Evolutionary conservation across 768 basidiomycete species (phyloP), one percentile per base, ranked within the genome.

Genomic region (Rhizopogon vulgaris): DNA sequence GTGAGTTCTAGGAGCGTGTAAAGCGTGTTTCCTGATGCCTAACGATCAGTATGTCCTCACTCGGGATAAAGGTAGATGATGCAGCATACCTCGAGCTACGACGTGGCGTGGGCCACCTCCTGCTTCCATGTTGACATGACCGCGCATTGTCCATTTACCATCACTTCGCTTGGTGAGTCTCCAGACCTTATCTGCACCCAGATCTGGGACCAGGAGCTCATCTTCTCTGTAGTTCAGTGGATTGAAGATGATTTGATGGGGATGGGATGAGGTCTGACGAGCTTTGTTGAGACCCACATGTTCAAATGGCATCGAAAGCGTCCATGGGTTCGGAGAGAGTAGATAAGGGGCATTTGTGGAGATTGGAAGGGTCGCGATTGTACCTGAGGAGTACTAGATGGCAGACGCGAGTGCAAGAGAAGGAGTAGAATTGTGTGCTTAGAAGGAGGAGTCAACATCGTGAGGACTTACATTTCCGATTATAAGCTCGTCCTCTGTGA

Each of bases 71-170:
- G 25, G 10, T 22, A 3, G 14, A 47, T 24, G 48, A 67, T 28
- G 3, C 9, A 28, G 28, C 79, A 17, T 49, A 88, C 89, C 77
- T 55, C 85, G 64, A 56, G 80, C 71, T 14, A 75, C 82, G 48
- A 83, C 73, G 60, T 92, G 89, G 30, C 89, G 73, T 7, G 89
- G 88, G 1, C 89, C 89, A 32, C 79, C 71, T 0, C 89, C 89
- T 3, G 73, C 63, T 55, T 74, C 70, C 61, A 72, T 74, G 25
- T 69, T 58, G 38, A 90, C 63, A 32, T 71, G 69, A 5, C 76
- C 81, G n/a, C 61, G 62, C 43, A 79, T 59, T 17, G 67, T 63
- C 80, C 88, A 84, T 28, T 60, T 63, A 2, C 75, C 80, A 17
- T 67, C 66, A 32, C 51, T 32, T 8, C 60, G 64, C 61, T 79